Conservation (phyloP, 2,329 filamentous ascomycete species). For the Aaosphaeria arxii region DNA sequence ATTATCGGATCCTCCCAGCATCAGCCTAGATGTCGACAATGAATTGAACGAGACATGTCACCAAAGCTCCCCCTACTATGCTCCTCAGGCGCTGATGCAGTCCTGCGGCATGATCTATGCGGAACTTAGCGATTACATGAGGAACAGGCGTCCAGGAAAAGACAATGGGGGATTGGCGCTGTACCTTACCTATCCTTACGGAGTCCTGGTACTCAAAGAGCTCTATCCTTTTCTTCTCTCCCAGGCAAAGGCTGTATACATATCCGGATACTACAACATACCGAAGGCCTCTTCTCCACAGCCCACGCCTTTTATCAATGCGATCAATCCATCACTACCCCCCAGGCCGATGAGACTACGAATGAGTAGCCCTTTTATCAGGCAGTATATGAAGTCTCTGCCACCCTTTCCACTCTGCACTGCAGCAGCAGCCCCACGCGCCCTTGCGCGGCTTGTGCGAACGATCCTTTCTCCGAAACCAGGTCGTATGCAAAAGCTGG, state of each 20-base stretch:
- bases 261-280: slow-evolving; percentile 38
- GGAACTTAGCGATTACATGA: slow-evolving; percentile 35
- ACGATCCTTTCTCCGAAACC: slow-evolving; percentile 24
- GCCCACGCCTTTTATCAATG: no score
- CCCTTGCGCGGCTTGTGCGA: slow-evolving; percentile 32
- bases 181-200: slow-evolving; percentile 40
- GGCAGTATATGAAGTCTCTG: neutral
- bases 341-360: neutral
- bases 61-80: slow-evolving; percentile 13
- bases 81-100: slow-evolving; percentile 22
- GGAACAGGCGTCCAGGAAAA: slow-evolving; percentile 5
- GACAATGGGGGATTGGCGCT: slow-evolving; percentile 32
- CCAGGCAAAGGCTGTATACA: slow-evolving; percentile 40
- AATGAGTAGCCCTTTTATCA: neutral
- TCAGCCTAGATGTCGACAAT: slow-evolving; percentile 3
- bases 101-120: slow-evolving; percentile 33
- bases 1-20: slow-evolving; percentile 20
- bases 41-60: slow-evolving; percentile 1
- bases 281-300: neutral
- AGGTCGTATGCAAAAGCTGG: slow-evolving; percentile 24
- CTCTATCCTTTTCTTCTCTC: slow-evolving; percentile 38
- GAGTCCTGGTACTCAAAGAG: slow-evolving; percentile 39
- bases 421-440: slow-evolving; percentile 15
- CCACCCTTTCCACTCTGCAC: slow-evolving; percentile 9
- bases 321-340: neutral